Evolutionary conservation across 305 asterid species (phyloP).

Genomic region (Nicotiana rustica): DNA sequence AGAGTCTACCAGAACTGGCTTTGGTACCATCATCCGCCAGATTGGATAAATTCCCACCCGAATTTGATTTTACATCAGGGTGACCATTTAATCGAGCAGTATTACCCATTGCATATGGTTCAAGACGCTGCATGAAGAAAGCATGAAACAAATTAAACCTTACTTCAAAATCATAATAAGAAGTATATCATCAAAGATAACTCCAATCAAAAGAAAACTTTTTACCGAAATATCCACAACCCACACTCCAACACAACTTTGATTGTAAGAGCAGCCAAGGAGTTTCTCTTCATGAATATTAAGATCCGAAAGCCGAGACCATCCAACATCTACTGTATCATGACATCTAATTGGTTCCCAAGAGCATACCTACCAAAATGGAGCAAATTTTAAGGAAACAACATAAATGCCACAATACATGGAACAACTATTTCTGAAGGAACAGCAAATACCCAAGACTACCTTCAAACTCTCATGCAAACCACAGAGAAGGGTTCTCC

Average conservation of each 20-base stretch:
- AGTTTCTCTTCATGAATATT: conserved; percentile 99
- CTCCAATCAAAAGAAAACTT: conserved; percentile 33
- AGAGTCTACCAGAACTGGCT: conserved; percentile 78
- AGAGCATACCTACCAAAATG: conserved; percentile 71
- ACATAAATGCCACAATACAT: conserved; percentile 32
- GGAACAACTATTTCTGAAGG: conserved; percentile 37
- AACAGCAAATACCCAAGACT: conserved; percentile 36
- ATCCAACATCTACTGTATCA: conserved; percentile 96
- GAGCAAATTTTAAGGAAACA: conserved; percentile 12
- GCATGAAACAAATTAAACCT: conserved; percentile 43
- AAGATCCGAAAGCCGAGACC: conserved; percentile 98
- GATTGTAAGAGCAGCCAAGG: conserved; percentile 98
- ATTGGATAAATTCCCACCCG: conserved; percentile 65
- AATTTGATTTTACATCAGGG: conserved; percentile 65
- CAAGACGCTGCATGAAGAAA: conserved; percentile 74
- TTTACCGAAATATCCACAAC: conserved; percentile 96
- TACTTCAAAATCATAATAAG: conserved; percentile 40
- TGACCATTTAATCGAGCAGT: conserved; percentile 67
- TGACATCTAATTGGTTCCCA: conserved; percentile 99
- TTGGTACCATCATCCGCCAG: conserved; percentile 66
- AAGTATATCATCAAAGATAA: conserved; percentile 33
- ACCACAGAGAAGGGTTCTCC: conserved; percentile 97
- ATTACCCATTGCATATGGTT: conserved; percentile 81
- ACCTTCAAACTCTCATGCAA: conserved; percentile 98
- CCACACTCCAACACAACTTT: conserved; percentile 99